Conservation (phyloP, 495 filamentous ascomycete genomes). For the Lasiosphaeriaceae sp. region DNA sequence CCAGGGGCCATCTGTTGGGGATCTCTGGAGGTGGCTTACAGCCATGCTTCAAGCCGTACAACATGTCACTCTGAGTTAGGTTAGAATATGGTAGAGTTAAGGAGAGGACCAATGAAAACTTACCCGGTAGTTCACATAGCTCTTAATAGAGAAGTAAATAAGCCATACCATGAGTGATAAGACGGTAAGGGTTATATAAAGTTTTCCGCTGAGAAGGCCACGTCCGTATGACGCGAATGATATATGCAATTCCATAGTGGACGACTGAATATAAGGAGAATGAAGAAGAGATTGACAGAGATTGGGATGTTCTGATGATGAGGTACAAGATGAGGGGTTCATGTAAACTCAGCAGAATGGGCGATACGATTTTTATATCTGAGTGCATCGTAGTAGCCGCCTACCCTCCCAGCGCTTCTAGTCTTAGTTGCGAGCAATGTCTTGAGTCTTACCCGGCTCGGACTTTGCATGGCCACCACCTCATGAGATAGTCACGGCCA, state of each 20-base stretch:
- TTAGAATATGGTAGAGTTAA: neutral
- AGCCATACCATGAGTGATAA: neutral
- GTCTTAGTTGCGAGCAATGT: no score
- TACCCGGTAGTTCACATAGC: neutral
- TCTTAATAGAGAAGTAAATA: neutral
- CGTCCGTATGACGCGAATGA: neutral
- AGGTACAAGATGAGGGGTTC: no score
- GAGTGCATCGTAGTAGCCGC: no score
- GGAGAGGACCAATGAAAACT: neutral
- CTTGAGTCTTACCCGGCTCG: no score
- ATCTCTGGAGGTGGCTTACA: conserved; percentile 33
- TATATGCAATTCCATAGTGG: neutral
- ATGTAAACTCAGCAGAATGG: no score
- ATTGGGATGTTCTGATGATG: no score
- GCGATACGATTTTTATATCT: no score
- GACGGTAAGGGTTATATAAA: neutral
- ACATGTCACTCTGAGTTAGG: neutral
- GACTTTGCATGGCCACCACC: no score
- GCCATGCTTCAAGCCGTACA: neutral
- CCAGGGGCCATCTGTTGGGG: conserved; percentile 36
- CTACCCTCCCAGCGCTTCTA: no score
- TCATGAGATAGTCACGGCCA: no score
- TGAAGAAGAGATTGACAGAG: no score
- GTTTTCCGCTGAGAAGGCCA: neutral
- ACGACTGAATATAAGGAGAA: no score